Conservation (phyloP, 2,329 filamentous ascomycete species). For the Scortechinia acanthostroma region DNA sequence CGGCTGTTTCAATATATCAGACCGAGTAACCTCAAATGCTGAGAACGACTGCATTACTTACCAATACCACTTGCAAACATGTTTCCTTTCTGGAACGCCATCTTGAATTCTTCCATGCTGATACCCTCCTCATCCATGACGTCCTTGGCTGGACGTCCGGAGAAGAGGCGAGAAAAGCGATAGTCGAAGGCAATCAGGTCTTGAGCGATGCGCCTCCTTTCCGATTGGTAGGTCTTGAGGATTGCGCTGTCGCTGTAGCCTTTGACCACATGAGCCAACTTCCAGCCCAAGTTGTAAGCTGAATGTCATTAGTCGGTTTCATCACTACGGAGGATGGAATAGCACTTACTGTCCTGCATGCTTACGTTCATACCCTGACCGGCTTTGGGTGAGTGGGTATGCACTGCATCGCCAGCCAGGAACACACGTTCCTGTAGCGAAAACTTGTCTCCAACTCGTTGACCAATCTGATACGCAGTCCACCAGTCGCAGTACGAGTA, state of each 20-base stretch:
- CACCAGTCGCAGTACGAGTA: slow-evolving; percentile 64
- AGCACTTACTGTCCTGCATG: slow-evolving; percentile 50
- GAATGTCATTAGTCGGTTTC: slow-evolving; percentile 5
- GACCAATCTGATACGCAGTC: slow-evolving; percentile 63
- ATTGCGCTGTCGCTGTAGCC: slow-evolving; percentile 31
- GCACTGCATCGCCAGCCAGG: slow-evolving; percentile 61
- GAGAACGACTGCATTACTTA: slow-evolving; percentile 13
- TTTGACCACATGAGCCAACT: slow-evolving; percentile 36
- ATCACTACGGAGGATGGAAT: not conserved
- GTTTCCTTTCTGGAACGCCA: slow-evolving; percentile 50
- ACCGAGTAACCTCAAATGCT: slow-evolving; percentile 4
- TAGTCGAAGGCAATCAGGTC: slow-evolving; percentile 61
- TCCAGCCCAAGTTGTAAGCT: slow-evolving; percentile 47
- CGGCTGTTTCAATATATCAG: slow-evolving; percentile 17
- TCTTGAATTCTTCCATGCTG: slow-evolving; percentile 54
- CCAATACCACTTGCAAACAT: slow-evolving; percentile 48
- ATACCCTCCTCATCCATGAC: slow-evolving; percentile 52
- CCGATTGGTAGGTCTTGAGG: slow-evolving; percentile 38
- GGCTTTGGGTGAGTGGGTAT: slow-evolving; percentile 49
- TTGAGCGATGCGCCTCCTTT: slow-evolving; percentile 51
- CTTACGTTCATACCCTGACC: slow-evolving; percentile 69
- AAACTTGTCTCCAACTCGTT: slow-evolving; percentile 52
- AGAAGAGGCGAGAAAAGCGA: slow-evolving; percentile 46
- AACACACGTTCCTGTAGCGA: slow-evolving; percentile 52
- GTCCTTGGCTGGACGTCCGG: slow-evolving; percentile 47